Conservation (phyloP, 805 yeast species). For the Myxozyma udenii region DNA sequence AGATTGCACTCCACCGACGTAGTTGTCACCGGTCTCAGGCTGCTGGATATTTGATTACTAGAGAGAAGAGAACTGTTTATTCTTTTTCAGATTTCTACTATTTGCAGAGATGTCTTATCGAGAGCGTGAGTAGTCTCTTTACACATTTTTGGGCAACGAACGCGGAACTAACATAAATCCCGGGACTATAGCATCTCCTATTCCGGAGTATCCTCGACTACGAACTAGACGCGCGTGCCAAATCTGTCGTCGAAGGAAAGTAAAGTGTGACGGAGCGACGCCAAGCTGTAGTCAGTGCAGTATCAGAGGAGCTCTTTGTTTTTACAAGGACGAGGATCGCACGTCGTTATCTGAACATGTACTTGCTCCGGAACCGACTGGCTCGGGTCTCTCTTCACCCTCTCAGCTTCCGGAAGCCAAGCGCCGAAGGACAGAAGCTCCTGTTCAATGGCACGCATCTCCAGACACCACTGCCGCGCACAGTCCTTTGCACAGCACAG, state of each 20-base stretch:
- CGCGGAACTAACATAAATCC: neutral
- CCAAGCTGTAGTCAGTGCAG: constrained; percentile 27
- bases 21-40: no score
- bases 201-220: constrained; percentile 29
- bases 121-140: neutral
- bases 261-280: constrained; percentile 26
- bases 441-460: neutral
- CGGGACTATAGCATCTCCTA: constrained; percentile 19
- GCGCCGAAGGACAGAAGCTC: neutral
- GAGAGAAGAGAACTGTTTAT: no score
- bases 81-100: no score
- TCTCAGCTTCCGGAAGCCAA: neutral
- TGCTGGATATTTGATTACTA: no score
- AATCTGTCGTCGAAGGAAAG: constrained; percentile 28
- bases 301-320: constrained; percentile 25
- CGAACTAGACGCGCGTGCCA: constrained; percentile 29
- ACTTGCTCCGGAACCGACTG: neutral
- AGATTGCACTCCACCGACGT: no score
- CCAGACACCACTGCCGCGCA: neutral
- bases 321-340: constrained; percentile 23
- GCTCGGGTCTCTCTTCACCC: neutral
- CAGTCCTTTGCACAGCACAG: constrained; percentile 22
- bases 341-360: neutral
- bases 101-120: neutral
- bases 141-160: no score